Percentiles rank a stretch among this genome's conserved stretches.
Conservation (phyloP, 352 stramenopile genomes). For the Halophytophthora polymorphica region DNA sequence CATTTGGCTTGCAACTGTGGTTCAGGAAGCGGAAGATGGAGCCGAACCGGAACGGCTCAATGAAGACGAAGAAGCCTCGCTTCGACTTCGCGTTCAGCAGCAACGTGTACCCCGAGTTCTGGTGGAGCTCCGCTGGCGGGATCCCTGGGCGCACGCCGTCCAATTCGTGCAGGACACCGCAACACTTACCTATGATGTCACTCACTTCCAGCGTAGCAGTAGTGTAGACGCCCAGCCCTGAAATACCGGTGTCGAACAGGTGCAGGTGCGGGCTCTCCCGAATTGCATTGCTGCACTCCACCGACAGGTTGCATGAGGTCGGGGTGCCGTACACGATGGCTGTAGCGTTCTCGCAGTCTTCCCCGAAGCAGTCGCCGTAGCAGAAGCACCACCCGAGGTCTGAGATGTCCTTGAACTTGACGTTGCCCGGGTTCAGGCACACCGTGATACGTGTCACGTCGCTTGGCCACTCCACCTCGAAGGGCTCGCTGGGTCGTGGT, state of each 20-base stretch:
- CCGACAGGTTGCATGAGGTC: not conserved
- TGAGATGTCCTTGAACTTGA: no score
- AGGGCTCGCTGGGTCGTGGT: no score
- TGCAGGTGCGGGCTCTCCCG: not conserved
- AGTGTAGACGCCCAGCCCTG: not conserved
- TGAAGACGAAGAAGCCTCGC: constrained; percentile 4
- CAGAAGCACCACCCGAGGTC: no score
- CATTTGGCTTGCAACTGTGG: constrained; percentile 3
- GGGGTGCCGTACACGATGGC: no score
- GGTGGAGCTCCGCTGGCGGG: not conserved
- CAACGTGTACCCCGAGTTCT: not conserved
- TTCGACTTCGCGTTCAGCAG: not conserved
- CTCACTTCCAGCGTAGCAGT: not conserved
- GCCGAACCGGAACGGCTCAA: constrained; percentile 1
- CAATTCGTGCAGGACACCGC: not conserved
- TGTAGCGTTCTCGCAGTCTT: no score
- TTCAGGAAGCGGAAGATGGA: constrained; percentile 4
- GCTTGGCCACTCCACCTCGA: no score
- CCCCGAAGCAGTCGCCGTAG: no score
- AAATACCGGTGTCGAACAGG: not conserved
- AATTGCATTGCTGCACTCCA: not conserved
- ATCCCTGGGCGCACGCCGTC: not conserved
- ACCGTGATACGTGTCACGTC: no score
- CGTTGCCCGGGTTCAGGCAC: no score
- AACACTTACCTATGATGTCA: not conserved